These are phyloP conservation scores for Amylostereum areolatum DNA, from an alignment of 1,284 basidiomycete genomes.

Conservation along the genomic window DNA sequence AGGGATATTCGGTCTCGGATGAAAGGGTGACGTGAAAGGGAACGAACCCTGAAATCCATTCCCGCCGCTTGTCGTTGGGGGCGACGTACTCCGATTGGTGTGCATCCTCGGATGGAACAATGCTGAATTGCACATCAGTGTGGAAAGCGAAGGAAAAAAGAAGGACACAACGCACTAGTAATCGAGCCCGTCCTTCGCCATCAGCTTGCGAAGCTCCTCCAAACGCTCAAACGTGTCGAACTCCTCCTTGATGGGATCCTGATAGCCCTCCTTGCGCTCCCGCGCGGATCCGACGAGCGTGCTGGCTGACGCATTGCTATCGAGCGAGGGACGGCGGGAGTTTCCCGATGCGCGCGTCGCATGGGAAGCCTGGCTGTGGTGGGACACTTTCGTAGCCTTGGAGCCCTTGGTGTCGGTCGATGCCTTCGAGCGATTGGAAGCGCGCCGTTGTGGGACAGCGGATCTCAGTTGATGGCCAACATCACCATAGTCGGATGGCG, in stretches of 20 bases:
- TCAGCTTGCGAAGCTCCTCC: slow-evolving; percentile 59
- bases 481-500: slow-evolving; percentile 26
- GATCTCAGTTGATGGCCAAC: slow-evolving; percentile 28
- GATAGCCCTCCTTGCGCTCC: slow-evolving; percentile 61
- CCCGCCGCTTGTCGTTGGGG: slow-evolving; percentile 72
- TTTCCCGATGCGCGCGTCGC: slow-evolving; percentile 11
- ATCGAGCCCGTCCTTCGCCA: slow-evolving; percentile 72
- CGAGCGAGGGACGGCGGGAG: slow-evolving; percentile 8
- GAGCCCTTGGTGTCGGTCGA: slow-evolving; percentile 4
- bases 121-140: slow-evolving; percentile 25
- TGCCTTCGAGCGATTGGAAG: slow-evolving; percentile 25
- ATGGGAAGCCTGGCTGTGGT: slow-evolving; percentile 10
- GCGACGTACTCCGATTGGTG: slow-evolving; percentile 89
- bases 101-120: slow-evolving; percentile 82
- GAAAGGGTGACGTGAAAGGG: slow-evolving; percentile 1
- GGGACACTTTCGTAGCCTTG: background rate
- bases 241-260: slow-evolving; percentile 44
- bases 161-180: slow-evolving; percentile 65
- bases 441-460: slow-evolving; percentile 26
- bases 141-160: slow-evolving; percentile 6
- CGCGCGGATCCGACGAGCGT: slow-evolving; percentile 69
- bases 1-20: slow-evolving; percentile 7
- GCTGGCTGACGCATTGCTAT: slow-evolving; percentile 53
- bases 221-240: slow-evolving; percentile 60
- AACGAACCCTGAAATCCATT: slow-evolving; percentile 77